Evolutionary conservation across 1,284 basidiomycete genomes (phyloP).

Genomic region (Microbotryomycetes sp.): DNA sequence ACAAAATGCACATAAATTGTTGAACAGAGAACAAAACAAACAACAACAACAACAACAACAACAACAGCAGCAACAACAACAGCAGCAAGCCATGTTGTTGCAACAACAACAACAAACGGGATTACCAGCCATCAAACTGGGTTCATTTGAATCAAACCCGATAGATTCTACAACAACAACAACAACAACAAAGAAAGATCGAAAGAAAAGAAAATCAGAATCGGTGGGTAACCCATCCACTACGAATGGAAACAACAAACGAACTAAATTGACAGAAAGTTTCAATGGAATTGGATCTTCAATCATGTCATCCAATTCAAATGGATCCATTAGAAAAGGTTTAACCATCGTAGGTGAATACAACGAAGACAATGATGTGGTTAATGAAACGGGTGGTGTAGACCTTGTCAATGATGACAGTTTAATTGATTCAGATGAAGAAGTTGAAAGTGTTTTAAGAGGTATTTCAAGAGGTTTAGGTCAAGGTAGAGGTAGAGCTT

Average conservation of each 20-base stretch:
- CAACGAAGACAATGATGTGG: slow-evolving; percentile 10
- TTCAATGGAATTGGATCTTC: neutral
- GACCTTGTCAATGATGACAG: slow-evolving; percentile 12
- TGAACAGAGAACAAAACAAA: slow-evolving; percentile 50
- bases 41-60: slow-evolving; percentile 46
- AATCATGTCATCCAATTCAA: neutral
- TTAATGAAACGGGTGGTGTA: slow-evolving; percentile 1
- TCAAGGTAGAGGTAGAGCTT: slow-evolving; percentile 1
- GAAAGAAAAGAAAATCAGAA: slow-evolving; percentile 9
- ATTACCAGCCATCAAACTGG: neutral
- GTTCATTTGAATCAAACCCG: neutral
- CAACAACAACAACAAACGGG: slow-evolving; percentile 44
- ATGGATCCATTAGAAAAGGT: slow-evolving; percentile 13
- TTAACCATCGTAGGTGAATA: slow-evolving; percentile 21
- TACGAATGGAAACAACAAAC: neutral
- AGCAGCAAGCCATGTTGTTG: slow-evolving; percentile 20
- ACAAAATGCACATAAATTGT: slow-evolving; percentile 83
- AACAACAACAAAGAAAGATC: slow-evolving; percentile 1
- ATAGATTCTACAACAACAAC: neutral
- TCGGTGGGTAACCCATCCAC: slow-evolving; percentile 3
- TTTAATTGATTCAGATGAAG: slow-evolving; percentile 30
- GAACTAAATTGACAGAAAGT: slow-evolving; percentile 5
- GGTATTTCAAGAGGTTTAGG: slow-evolving; percentile 1
- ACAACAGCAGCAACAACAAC: slow-evolving; percentile 42
- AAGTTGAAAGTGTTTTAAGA: slow-evolving; percentile 26